phyloP scores from a whole-genome alignment of 306 rosid species.

The Hippophae tibetana region DNA sequence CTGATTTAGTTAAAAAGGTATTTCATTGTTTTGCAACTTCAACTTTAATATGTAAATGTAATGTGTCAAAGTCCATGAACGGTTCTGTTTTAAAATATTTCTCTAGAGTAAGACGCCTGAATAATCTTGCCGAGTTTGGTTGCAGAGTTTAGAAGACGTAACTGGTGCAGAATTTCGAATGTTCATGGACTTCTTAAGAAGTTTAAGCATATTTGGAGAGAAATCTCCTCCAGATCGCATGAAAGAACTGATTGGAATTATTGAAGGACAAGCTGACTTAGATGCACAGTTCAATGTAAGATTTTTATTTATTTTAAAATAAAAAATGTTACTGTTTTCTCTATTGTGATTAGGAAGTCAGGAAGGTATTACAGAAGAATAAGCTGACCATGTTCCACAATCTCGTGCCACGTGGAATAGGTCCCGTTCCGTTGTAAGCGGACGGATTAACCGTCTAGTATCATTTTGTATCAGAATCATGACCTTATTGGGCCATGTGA shows the following conservation, averaged over 20 bases:
- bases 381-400: not conserved
- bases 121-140: conserved; percentile 27
- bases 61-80: not conserved
- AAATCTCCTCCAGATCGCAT: conserved; percentile 72
- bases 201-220: conserved; percentile 80
- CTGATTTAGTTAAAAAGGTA: conserved; percentile 88
- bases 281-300: conserved; percentile 78
- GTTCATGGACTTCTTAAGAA: conserved; percentile 86
- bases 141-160: conserved; percentile 82
- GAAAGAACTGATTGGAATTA: conserved; percentile 80
- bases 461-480: too few relatives aligned
- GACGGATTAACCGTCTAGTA: too few relatives aligned
- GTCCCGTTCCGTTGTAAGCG: too few relatives aligned
- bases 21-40: conserved; percentile 15
- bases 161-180: conserved; percentile 82
- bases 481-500: too few relatives aligned
- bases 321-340: too few relatives aligned
- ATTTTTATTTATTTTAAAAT: conserved; percentile 3
- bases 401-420: too few relatives aligned
- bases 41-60: conserved; percentile 7
- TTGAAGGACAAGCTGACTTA: conserved; percentile 96
- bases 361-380: too few relatives aligned
- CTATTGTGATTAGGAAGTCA: too few relatives aligned
- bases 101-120: conserved; percentile 14
- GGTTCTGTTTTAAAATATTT: not conserved